Base-by-base conservation (phyloP, 495 filamentous ascomycete species). In the Penicillium lividum region DNA sequence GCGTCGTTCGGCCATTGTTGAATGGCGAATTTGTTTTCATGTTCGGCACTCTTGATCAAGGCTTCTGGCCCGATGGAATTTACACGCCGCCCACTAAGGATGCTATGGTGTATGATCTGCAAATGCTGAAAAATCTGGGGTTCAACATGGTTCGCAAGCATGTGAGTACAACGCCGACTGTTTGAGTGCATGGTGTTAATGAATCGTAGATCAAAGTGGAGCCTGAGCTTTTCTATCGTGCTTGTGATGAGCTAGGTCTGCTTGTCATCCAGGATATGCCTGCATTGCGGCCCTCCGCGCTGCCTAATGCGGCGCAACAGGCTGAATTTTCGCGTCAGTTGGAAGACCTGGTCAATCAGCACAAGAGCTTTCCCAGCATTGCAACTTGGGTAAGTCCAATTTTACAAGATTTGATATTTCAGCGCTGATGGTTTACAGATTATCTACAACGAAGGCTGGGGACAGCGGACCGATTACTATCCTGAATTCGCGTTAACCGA, bases 401-500 rank as follows among this genome's bases (percentile, higher is more conserved):
- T 33, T 25, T 5, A 15, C 40, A 31, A 5, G 22, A 51, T 5
- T 38, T 7, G 5, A 5, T 31, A 5, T 29, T 18, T 42, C 16
- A 16, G 51, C 60, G 27, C 59, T 18, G 4, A 18, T 13, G 2
- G 22, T 16, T n/a, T 40, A 8, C 40, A 84, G 81, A 68, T 87
- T 38, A 82, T 89, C 59, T 89, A 89, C 66, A 89, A 89, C 65
- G 86, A 89, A 64, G 86, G 85, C 31, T 89, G 86, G 86, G 86
- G 84, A 8, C 86, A 89, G 57, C 67, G 79, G 25, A 74, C 56
- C 1, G 50, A 74, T 4, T 66, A 66, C 13, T 73, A 80, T 51
- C 83, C 85, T 1, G 85, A 88, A 58, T 80, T 82, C 22, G 70
- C 65, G 9, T 65, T 89, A 15, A 84, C 84, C 0, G 73, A 79